A percentile compares a stretch with the other conserved stretches of the same genome.
Conservation (phyloP, 306 rosid genomes). For the Cicer chorassanicum region DNA sequence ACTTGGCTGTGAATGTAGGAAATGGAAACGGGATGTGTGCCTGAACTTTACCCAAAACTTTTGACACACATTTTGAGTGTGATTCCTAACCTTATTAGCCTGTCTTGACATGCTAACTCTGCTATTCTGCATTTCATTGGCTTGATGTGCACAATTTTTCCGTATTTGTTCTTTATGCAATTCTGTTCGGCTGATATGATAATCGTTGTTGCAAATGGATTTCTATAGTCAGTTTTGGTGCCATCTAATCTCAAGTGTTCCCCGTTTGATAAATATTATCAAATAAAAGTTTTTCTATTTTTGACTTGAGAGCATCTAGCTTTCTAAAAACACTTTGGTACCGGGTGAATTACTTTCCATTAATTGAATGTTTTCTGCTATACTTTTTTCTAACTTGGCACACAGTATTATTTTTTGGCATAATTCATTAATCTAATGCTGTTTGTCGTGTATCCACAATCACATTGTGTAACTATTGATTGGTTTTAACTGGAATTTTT, state of each 20-base stretch:
- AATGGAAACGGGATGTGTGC: not conserved
- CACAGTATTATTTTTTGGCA: not conserved
- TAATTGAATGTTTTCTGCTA: not conserved
- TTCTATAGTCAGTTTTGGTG: not conserved
- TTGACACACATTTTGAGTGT: too few relatives aligned
- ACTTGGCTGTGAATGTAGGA: not conserved
- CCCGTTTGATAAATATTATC: not conserved
- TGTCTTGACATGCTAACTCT: not conserved
- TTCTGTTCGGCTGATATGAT: not conserved
- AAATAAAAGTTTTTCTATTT: not conserved
- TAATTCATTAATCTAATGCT: not conserved
- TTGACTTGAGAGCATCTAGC: not conserved
- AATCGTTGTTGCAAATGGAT: not conserved
- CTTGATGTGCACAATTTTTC: not conserved
- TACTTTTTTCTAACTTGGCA: slow-evolving; percentile 1
- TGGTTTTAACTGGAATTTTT: slow-evolving; percentile 35
- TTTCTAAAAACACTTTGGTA: not conserved
- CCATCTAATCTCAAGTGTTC: not conserved
- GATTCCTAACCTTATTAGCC: not conserved
- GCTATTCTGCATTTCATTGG: slow-evolving; percentile 4
- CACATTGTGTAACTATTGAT: slow-evolving; percentile 7
- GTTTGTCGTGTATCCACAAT: not conserved
- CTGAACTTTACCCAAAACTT: not conserved
- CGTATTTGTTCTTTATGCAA: not conserved
- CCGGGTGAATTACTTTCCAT: slow-evolving; percentile 5